Evolutionary conservation across 371 early-diverging fungal genomes (phyloP), one percentile per base, ranked within the genome.

Genomic region (Fennellomyces sp.): DNA sequence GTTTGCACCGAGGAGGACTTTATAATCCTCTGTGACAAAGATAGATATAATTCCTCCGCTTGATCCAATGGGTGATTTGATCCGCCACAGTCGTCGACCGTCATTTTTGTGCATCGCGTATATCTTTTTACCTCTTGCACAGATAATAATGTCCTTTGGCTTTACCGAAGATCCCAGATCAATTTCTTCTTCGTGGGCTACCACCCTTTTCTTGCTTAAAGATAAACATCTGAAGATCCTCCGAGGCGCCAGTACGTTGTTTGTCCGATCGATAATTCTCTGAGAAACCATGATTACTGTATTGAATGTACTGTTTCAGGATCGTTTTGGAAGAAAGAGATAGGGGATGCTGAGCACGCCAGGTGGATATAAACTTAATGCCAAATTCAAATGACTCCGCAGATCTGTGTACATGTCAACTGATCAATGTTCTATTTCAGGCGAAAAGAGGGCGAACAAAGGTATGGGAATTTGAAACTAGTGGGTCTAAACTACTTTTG

Each of bases 31-130:
- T 5, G 35, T 31, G 8, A 54, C 26, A n/a, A n/a, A 39, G n/a
- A 54, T 35, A 7, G 55, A 54, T 8, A 54, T 26, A 26, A 39
- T 39, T 5, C 55, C 39, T 13, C 55, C 39, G 17, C 55, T 35
- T 0, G 39, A 38, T 15, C 39, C 39, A 15, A 54, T 39, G 7
- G 55, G 39, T 6, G 55, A 54, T 17, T 54, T 27, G 55, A 25
- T 54, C n/a, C 35, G n/a, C 55, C 55, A 35, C 23, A 54, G 17
- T 13, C 30, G 13, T 2, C 35, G 26, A 3, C 55, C 39, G 13
- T 54, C 55, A 15, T 33, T 21, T 23, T 52, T 52, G 28, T 52
- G 33, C 3, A 52, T 21, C 10, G 52, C 33, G 13, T 31, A 52
- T 31, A 52, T 31, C 23, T 23, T 52, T 4, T 31, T 33, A 19